Evolutionary conservation across 495 filamentous ascomycete species (phyloP).

Genomic region (Darksidea phi): DNA sequence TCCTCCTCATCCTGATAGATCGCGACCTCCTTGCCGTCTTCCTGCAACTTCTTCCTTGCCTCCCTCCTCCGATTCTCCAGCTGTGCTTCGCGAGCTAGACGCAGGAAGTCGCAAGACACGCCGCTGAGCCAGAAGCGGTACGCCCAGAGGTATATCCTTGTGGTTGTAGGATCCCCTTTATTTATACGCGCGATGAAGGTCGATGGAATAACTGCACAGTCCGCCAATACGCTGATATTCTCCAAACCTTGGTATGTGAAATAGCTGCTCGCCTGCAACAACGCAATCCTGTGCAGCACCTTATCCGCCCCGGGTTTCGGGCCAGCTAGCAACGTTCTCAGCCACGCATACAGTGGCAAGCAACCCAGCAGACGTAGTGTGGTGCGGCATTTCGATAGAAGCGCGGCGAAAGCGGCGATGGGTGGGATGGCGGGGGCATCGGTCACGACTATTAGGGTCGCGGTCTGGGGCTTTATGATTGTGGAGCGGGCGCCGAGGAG

Average conservation of each 20-base stretch:
- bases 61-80: constrained; percentile 15
- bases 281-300: constrained; percentile 38
- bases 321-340: constrained; percentile 37
- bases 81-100: constrained; percentile 36
- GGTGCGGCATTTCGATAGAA: constrained; percentile 40
- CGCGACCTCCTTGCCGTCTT: constrained; percentile 21
- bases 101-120: constrained; percentile 40
- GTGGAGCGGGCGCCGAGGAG: not conserved
- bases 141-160: constrained; percentile 36
- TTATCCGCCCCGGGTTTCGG: constrained; percentile 38
- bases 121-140: constrained; percentile 40
- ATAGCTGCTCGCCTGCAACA: constrained; percentile 39
- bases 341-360: constrained; percentile 41
- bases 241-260: constrained; percentile 42
- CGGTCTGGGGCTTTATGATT: constrained; percentile 18
- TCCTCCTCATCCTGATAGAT: constrained; percentile 32
- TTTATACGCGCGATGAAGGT: constrained; percentile 31
- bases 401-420: constrained; percentile 34
- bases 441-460: constrained; percentile 14
- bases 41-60: constrained; percentile 26
- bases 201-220: constrained; percentile 33
- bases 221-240: constrained; percentile 40
- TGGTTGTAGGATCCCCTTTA: constrained; percentile 30
- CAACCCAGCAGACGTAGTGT: constrained; percentile 44
- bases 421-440: constrained; percentile 23